Evolutionary conservation across 192 early-diverging fungal species (phyloP).

Genomic region (Coemansia pectinata): DNA sequence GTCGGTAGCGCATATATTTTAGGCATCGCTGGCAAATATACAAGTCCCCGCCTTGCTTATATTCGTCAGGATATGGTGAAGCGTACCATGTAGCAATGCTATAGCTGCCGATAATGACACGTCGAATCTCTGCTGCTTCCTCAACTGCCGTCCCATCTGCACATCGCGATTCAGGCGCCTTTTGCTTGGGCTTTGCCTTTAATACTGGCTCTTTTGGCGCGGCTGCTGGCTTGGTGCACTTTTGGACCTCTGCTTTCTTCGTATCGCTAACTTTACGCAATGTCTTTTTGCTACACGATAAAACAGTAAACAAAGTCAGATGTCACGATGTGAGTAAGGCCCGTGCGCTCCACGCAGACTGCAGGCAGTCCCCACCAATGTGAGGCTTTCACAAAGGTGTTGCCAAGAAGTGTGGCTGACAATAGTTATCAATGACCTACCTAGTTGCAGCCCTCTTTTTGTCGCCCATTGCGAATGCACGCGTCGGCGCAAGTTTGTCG

Average conservation of each 20-base stretch:
- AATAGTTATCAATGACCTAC: neutral
- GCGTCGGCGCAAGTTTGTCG: neutral
- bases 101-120: conserved; percentile 75
- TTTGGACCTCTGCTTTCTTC: neutral
- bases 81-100: conserved; percentile 93
- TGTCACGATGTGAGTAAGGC: neutral
- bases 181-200: conserved; percentile 1
- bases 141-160: neutral
- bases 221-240: neutral
- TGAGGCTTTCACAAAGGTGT: neutral
- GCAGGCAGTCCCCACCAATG: neutral
- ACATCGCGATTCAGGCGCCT: neutral
- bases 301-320: neutral
- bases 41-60: conserved; percentile 65
- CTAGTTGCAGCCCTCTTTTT: conserved; percentile 4
- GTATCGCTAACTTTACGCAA: neutral
- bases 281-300: neutral
- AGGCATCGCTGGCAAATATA: conserved; percentile 93
- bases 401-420: neutral
- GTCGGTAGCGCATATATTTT: conserved; percentile 85
- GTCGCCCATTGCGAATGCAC: conserved; percentile 12
- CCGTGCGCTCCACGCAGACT: neutral
- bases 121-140: conserved; percentile 20
- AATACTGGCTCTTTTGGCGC: neutral
- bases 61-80: conserved; percentile 93